phyloP scores from a whole-genome alignment of 441 rosid genomes.

The Erodium chrysanthum region DNA sequence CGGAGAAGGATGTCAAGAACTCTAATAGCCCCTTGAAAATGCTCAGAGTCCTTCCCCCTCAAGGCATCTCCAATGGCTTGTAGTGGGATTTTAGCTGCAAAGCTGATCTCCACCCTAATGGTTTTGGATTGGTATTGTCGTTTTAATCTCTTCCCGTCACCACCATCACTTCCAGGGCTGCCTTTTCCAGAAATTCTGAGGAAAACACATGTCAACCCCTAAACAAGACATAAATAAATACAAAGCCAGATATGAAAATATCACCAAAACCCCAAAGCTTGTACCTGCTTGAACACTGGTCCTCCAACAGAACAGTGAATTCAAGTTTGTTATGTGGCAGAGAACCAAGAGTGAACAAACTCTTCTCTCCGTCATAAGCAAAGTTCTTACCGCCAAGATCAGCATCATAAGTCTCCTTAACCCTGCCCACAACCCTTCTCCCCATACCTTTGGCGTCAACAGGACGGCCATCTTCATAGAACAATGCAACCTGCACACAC shows the following conservation, averaged over 20 bases:
- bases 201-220: not conserved
- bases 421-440: constrained; percentile 36
- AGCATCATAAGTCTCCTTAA: constrained; percentile 36
- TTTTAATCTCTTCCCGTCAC: constrained; percentile 33
- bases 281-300: constrained; percentile 25
- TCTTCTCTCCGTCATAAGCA: constrained; percentile 17
- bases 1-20: constrained; percentile 51
- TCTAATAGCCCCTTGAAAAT: constrained; percentile 48
- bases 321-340: constrained; percentile 46
- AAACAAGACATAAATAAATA: not conserved
- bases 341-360: constrained; percentile 44
- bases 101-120: constrained; percentile 41
- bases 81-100: constrained; percentile 51
- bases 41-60: constrained; percentile 50
- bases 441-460: constrained; percentile 44
- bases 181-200: constrained; percentile 24
- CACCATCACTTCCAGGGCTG: constrained; percentile 25
- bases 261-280: not conserved
- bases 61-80: constrained; percentile 49
- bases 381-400: constrained; percentile 39
- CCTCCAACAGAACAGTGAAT: constrained; percentile 50
- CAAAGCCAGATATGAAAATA: constrained; percentile 4
- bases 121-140: constrained; percentile 36
- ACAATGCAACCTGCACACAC: constrained; percentile 33
- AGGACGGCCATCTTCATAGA: constrained; percentile 46